These are phyloP conservation scores for Trichophyton rubrum DNA, from an alignment of 2,329 filamentous ascomycete genomes.

Conservation along the genomic window DNA sequence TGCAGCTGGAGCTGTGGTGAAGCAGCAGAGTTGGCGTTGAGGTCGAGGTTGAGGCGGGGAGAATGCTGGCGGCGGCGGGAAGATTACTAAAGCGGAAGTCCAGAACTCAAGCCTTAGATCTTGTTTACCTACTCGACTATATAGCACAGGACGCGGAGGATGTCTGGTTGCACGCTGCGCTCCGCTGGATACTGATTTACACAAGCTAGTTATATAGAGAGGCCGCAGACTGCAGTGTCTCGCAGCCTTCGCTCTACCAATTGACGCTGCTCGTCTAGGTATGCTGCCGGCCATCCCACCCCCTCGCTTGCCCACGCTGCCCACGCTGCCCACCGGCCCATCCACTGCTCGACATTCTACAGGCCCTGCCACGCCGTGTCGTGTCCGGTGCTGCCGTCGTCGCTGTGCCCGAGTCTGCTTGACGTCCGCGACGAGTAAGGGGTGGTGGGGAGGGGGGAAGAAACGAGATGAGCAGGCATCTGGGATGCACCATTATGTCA, in stretches of 20 bases:
- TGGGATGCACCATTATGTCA: neutral
- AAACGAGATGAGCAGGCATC: neutral
- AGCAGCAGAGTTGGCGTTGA: conserved; percentile 12
- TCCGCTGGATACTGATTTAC: too few species aligned
- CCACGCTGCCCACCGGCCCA: too few species aligned
- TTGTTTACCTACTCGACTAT: too few species aligned
- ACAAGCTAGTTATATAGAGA: neutral
- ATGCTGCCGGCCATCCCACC: neutral
- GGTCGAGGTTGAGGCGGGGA: neutral
- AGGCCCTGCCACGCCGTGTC: too few species aligned
- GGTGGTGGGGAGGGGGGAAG: too few species aligned
- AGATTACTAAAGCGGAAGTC: neutral
- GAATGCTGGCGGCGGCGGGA: neutral
- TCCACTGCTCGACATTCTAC: too few species aligned
- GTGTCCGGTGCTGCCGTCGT: neutral
- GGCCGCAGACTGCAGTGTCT: neutral
- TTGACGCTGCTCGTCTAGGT: neutral
- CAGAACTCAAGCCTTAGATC: neutral
- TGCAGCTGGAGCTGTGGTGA: conserved; percentile 13
- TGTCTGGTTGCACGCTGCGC: too few species aligned
- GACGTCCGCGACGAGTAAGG: neutral
- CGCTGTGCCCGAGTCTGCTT: neutral
- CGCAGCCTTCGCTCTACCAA: neutral
- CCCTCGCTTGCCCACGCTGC: neutral
- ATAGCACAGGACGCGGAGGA: too few species aligned